Percentiles rank a stretch among this genome's conserved stretches.
phyloP scores from a whole-genome alignment of 2,329 filamentous ascomycete species.

The Grosmannia huntii region DNA sequence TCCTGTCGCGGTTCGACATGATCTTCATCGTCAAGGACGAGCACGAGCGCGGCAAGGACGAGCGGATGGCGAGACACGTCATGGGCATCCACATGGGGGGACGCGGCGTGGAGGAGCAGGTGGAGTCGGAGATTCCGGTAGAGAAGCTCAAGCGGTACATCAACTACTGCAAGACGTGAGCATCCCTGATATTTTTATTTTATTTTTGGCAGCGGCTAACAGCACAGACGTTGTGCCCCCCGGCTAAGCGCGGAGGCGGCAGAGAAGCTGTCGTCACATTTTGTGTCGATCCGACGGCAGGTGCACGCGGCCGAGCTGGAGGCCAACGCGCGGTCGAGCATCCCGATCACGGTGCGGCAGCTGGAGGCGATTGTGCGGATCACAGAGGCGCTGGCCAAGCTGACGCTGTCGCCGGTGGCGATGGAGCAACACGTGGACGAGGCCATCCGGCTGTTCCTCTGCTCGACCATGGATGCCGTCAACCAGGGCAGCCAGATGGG shows the following conservation, averaged over 20 bases:
- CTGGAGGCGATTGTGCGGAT: constrained; percentile 96
- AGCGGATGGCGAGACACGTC: constrained; percentile 90
- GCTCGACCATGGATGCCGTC: constrained; percentile 95
- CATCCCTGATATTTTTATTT: constrained; percentile 12
- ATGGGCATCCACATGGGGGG: constrained; percentile 96
- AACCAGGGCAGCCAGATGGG: constrained; percentile 56
- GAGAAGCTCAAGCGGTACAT: constrained; percentile 98
- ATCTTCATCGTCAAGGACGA: constrained; percentile 98
- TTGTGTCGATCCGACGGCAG: constrained; percentile 89
- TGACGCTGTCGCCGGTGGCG: constrained; percentile 73
- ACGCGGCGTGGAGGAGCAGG: constrained; percentile 65
- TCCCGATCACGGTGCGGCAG: constrained; percentile 95
- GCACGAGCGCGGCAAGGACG: constrained; percentile 78
- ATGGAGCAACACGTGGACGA: constrained; percentile 91
- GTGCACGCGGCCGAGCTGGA: constrained; percentile 85
- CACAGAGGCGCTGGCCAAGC: constrained; percentile 86
- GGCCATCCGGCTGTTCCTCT: constrained; percentile 91
- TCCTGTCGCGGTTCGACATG: constrained; percentile 97
- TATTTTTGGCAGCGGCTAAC: constrained; percentile 17
- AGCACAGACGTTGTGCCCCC: constrained; percentile 68
- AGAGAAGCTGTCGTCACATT: constrained; percentile 93
- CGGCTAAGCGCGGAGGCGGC: constrained; percentile 81
- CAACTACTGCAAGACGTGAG: constrained; percentile 89
- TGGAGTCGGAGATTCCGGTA: constrained; percentile 79
- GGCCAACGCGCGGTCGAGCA: constrained; percentile 79